A percentile compares a stretch with the other conserved stretches of the same genome.
Conservation (phyloP, 495 filamentous ascomycete genomes). For the Podospora sp. region DNA sequence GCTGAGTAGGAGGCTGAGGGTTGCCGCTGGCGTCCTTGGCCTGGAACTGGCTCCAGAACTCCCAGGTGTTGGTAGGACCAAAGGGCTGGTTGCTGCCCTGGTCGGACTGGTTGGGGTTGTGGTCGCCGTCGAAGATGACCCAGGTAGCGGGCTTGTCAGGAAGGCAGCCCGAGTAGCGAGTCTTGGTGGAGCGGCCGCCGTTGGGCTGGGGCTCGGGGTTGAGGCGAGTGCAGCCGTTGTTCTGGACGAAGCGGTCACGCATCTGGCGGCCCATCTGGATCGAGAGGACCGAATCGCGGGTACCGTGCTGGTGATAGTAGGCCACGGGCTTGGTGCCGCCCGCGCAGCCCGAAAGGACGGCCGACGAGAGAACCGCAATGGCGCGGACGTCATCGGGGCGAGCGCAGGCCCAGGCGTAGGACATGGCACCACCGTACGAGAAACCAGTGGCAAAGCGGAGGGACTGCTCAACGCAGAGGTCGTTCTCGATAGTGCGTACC, state of each 20-base stretch:
- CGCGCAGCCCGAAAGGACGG: conserved; percentile 35
- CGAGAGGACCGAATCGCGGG: conserved; percentile 34
- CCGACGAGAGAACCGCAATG: conserved; percentile 42
- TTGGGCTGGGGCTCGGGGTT: conserved; percentile 26
- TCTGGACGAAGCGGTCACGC: conserved; percentile 37
- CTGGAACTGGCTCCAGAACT: conserved; percentile 28
- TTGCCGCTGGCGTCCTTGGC: conserved; percentile 10
- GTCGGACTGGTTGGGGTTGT: conserved; percentile 30
- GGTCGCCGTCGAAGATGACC: conserved; percentile 32
- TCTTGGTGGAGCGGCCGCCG: conserved; percentile 32
- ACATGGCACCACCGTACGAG: conserved; percentile 34
- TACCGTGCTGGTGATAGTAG: conserved; percentile 45
- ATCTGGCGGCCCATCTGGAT: conserved; percentile 34
- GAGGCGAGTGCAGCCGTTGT: conserved; percentile 39
- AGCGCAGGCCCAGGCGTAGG: conserved; percentile 46
- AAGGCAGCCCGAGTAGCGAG: conserved; percentile 34
- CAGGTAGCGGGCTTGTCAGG: conserved; percentile 35
- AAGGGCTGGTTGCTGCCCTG: conserved; percentile 30
- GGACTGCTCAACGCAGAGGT: not conserved
- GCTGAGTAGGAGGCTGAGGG: conserved; percentile 1
- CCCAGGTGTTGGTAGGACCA: conserved; percentile 37
- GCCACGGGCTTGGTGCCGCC: conserved; percentile 42
- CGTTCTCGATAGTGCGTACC: not conserved
- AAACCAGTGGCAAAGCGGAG: conserved; percentile 25
- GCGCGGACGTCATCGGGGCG: conserved; percentile 43